Conservation (phyloP, 768 basidiomycete species). For the Macrolepiota dolichaula region DNA sequence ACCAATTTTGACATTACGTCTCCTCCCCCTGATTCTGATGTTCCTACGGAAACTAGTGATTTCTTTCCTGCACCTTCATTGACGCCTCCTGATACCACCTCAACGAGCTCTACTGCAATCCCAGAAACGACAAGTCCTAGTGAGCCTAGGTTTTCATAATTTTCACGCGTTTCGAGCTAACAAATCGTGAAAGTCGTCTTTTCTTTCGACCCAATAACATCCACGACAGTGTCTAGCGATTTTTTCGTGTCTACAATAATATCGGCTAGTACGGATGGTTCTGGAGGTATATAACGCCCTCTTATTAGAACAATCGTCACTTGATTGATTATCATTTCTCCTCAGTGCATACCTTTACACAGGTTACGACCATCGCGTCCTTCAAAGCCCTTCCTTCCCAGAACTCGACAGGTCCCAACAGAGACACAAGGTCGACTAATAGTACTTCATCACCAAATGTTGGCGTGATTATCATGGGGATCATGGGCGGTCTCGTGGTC, state of each 20-base stretch:
- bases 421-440: neutral
- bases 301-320: neutral
- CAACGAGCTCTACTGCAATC: neutral
- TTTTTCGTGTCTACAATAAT: neutral
- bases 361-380: neutral
- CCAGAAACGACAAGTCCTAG: neutral
- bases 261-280: neutral
- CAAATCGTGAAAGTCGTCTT: neutral
- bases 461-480: neutral
- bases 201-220: neutral
- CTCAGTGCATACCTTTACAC: constrained; percentile 1
- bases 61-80: neutral
- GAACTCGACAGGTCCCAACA: neutral
- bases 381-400: neutral
- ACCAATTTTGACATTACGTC: neutral
- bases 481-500: neutral
- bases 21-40: neutral
- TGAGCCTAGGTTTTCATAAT: neutral
- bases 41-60: neutral
- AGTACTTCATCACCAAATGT: neutral
- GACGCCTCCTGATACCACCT: neutral
- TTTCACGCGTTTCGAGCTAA: neutral
- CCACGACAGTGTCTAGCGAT: neutral
- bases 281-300: neutral
- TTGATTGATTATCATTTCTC: neutral